Percentiles rank a stretch among this genome's conserved stretches.
These are phyloP conservation scores for Chlorella sp. DNA, from an alignment of 139 green algal genomes.

Conservation along the genomic window DNA sequence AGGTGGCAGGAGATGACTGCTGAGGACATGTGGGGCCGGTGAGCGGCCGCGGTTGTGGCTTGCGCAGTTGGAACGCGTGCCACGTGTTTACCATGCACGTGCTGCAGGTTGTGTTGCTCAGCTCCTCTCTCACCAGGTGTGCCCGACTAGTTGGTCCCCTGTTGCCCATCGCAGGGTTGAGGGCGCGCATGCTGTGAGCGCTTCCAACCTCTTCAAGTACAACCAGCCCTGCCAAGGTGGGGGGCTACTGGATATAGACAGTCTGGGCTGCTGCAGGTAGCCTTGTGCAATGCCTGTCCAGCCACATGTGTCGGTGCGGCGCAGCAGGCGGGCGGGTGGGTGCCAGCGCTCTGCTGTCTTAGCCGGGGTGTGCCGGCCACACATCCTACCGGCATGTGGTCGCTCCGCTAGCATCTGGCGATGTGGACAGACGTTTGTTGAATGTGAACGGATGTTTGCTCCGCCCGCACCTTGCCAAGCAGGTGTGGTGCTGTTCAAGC, in stretches of 20 bases:
- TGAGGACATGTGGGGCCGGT: slow-evolving; percentile 63
- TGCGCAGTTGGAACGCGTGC: too few relatives aligned
- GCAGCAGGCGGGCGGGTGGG: too few relatives aligned
- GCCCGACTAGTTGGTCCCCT: background rate
- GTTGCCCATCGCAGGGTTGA: slow-evolving; percentile 59
- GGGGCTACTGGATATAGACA: background rate
- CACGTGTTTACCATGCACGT: too few relatives aligned
- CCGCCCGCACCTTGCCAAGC: slow-evolving; percentile 6
- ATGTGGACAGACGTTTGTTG: too few relatives aligned
- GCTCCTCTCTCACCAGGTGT: background rate
- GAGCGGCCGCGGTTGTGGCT: background rate
- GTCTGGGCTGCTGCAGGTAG: background rate
- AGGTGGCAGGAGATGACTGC: slow-evolving; percentile 70
- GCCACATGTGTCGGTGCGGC: too few relatives aligned
- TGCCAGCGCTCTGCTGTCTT: too few relatives aligned
- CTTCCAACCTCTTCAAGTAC: slow-evolving; percentile 92
- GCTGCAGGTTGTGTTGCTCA: background rate
- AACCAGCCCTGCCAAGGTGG: slow-evolving; percentile 48
- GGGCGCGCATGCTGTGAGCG: slow-evolving; percentile 67
- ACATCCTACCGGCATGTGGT: too few relatives aligned
- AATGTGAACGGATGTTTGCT: too few relatives aligned
- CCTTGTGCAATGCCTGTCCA: background rate
- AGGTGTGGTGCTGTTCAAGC: slow-evolving; percentile 86
- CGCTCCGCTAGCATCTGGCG: too few relatives aligned
- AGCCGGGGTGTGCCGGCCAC: too few relatives aligned